Conservation (phyloP, 495 filamentous ascomycete genomes). For the Articulospora tetracladia region DNA sequence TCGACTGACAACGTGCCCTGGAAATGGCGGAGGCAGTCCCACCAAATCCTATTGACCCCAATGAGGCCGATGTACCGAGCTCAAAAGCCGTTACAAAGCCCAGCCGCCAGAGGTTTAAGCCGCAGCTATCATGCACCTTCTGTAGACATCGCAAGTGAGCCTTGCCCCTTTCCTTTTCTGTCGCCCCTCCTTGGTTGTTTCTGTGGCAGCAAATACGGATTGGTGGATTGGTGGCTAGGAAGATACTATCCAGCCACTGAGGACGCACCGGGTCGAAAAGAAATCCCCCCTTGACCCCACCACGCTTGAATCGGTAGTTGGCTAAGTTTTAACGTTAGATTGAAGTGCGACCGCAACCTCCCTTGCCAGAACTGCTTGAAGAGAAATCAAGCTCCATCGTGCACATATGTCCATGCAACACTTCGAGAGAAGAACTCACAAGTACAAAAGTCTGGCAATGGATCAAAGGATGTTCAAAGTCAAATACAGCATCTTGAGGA, state of each 20-base stretch:
- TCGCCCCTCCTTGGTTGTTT: neutral
- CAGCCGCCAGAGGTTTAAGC: slow-evolving; percentile 19
- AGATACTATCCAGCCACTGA: no score
- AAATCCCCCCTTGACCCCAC: no score
- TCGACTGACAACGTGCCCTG: no score
- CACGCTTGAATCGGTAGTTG: no score
- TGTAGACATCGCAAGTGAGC: slow-evolving; percentile 20
- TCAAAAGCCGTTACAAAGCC: slow-evolving; percentile 9
- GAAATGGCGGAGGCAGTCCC: neutral
- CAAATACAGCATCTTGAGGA: slow-evolving; percentile 48
- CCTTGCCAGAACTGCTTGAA: slow-evolving; percentile 36
- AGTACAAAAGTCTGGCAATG: neutral
- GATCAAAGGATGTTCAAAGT: slow-evolving; percentile 36
- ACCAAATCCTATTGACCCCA: neutral
- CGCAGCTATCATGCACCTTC: slow-evolving; percentile 22
- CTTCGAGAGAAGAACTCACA: slow-evolving; percentile 24
- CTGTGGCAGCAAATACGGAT: no score
- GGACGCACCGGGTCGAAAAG: no score
- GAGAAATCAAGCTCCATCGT: slow-evolving; percentile 37
- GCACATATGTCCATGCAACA: slow-evolving; percentile 42
- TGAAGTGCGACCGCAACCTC: slow-evolving; percentile 21
- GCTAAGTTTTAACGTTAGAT: slow-evolving; percentile 7
- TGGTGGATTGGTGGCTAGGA: no score
- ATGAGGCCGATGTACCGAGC: neutral
- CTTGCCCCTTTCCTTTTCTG: neutral